These are phyloP conservation scores for Berberis thunbergii DNA, from an alignment of 164 flowering plant genomes.

Conservation along the genomic window DNA sequence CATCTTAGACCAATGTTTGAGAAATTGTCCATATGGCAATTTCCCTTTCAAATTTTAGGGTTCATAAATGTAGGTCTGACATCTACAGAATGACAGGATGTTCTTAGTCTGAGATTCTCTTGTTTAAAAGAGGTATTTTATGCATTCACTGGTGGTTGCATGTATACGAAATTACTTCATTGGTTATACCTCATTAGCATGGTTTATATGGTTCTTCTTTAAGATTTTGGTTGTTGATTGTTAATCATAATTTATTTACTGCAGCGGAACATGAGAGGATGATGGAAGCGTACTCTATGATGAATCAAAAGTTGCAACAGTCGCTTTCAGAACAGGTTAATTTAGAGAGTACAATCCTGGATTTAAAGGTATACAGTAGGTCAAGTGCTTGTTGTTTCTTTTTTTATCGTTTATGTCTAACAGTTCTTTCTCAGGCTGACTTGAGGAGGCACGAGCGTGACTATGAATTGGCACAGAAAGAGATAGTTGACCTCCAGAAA, in stretches of 20 bases:
- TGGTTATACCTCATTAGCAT: no score
- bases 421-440: constrained; percentile 45
- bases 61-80: no score
- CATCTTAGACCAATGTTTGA: no score
- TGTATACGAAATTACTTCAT: no score
- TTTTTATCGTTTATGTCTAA: neutral
- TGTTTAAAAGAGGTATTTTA: no score
- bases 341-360: constrained; percentile 47
- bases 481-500: constrained; percentile 67
- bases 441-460: constrained; percentile 73
- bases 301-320: constrained; percentile 65
- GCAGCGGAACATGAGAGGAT: constrained; percentile 77
- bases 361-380: constrained; percentile 42
- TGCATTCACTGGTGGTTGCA: no score
- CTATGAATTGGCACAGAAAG: constrained; percentile 49
- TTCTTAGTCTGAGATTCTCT: no score
- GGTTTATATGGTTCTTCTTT: neutral
- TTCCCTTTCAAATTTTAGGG: no score
- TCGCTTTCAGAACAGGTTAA: constrained; percentile 51
- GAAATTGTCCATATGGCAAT: no score
- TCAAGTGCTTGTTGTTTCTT: neutral
- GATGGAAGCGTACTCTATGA: constrained; percentile 63
- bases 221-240: neutral
- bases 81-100: no score
- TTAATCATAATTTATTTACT: neutral